These are phyloP conservation scores for Colletotrichum graminicola DNA, from an alignment of 2,329 filamentous ascomycete genomes.

Conservation along the genomic window DNA sequence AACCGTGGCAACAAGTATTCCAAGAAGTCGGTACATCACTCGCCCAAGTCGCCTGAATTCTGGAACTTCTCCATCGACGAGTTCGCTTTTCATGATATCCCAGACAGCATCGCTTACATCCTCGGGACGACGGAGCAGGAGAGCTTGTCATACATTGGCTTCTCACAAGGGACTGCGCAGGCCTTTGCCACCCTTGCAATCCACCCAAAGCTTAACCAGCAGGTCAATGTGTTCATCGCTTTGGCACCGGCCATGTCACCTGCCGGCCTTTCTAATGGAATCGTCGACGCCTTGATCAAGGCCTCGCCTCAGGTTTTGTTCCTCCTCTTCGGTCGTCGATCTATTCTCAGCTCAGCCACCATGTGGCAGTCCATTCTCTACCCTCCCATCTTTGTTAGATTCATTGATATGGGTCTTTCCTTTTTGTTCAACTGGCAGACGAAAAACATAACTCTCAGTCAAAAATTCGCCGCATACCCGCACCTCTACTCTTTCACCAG, in stretches of 20 bases:
- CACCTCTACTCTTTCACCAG: slow-evolving; percentile 97
- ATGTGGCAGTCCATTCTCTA: slow-evolving; percentile 99
- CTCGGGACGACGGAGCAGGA: slow-evolving; percentile 84
- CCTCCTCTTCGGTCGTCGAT: slow-evolving; percentile 90
- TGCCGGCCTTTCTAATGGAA: slow-evolving; percentile 86
- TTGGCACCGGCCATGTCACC: slow-evolving; percentile 97
- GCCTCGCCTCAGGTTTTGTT: slow-evolving; percentile 93
- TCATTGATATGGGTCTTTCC: slow-evolving; percentile 84
- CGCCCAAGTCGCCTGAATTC: slow-evolving; percentile 82
- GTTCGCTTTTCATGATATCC: slow-evolving; percentile 97
- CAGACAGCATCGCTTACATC: slow-evolving; percentile 93
- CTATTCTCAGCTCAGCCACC: slow-evolving; percentile 90
- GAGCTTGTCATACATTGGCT: slow-evolving; percentile 94
- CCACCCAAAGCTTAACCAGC: slow-evolving; percentile 90
- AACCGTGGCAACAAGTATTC: slow-evolving; percentile 99
- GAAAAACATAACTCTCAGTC: slow-evolving; percentile 83
- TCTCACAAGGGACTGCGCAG: slow-evolving; percentile 96
- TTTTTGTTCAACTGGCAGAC: slow-evolving; percentile 94
- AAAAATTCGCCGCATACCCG: slow-evolving; percentile 95
- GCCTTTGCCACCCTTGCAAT: slow-evolving; percentile 95
- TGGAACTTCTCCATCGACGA: slow-evolving; percentile 99
- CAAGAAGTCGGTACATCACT: slow-evolving; percentile 86
- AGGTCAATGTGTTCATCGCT: slow-evolving; percentile 96
- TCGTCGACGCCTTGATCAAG: slow-evolving; percentile 94
- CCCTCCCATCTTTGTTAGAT: slow-evolving; percentile 88